Base-by-base conservation (phyloP, 768 basidiomycete species). In the Amylocystis lapponica region DNA sequence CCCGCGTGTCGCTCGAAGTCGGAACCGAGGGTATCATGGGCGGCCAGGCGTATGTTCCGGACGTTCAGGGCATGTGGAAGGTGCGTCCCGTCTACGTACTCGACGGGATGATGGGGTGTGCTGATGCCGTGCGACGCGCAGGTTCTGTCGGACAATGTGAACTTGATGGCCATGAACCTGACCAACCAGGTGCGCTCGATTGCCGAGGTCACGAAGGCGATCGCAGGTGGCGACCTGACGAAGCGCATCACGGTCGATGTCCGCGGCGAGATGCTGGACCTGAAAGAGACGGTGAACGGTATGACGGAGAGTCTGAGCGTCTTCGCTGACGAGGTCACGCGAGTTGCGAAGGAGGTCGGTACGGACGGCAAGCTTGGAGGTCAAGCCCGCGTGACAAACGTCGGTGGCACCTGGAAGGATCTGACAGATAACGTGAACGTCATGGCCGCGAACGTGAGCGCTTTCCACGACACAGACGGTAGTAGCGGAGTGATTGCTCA, bases 331-430 rank as follows among this genome's bases (percentile, higher is more conserved):
- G 87, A 91, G 64, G 79, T 81, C 43, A 80, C 79, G 23, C 71
- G 93, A 42, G 94, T 98, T 23, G 96, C 94, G 3, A 78, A 90
- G 51, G 93, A 98, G 66, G 96, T 98, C 59, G 96, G 96, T 22
- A 97, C 94, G 7, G 96, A 98, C 60, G 96, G 95, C 26, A 76
- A 83, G 53, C 72, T 98, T 56, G 96, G 95, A 39, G 95, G 94
- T 9, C 94, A 95, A 55, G 96, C 94, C 1, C 76, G 83, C 41
- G 96, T 98, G 27, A 85, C 83, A 49, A 89, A 92, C 57, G 91
- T 99, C 34, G 89, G 90, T 46, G 96, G 96, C 37, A 95, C 91
- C 0, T 98, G 96, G 96, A 92, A 92, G 70, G 87, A 92, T 59
- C 71, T 97, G 67, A 94, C 93, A 37, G 90, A 94, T 59, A 93